Conservation (phyloP, 768 basidiomycete species). For the Suillus paluster region DNA sequence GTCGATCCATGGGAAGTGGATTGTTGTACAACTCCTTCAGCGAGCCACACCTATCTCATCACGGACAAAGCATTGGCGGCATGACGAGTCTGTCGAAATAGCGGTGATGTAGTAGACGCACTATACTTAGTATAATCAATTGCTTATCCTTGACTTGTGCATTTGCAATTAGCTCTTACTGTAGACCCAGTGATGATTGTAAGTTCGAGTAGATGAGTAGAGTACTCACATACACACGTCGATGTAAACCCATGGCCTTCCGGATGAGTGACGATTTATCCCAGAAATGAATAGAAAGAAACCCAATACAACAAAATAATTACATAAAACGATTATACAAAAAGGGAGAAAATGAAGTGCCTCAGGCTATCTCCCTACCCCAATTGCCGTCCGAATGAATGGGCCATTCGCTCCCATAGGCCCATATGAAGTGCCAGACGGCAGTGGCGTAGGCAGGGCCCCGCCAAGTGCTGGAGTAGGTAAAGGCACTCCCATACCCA, state of each 20-base stretch:
- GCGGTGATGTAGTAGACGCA: background rate
- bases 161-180: background rate
- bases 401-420: slow-evolving; percentile 63
- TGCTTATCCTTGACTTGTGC: background rate
- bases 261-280: background rate
- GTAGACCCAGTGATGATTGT: background rate
- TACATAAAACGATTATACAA: slow-evolving; percentile 35
- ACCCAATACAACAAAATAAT: slow-evolving; percentile 35
- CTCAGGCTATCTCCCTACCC: slow-evolving; percentile 50
- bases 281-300: slow-evolving; percentile 7
- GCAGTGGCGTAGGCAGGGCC: slow-evolving; percentile 47
- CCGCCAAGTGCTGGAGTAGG: slow-evolving; percentile 44
- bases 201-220: background rate
- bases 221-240: background rate
- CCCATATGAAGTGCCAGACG: slow-evolving; percentile 57
- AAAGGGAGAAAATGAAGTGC: slow-evolving; percentile 29
- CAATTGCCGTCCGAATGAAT: slow-evolving; percentile 65
- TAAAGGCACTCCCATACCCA: slow-evolving; percentile 51
- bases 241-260: background rate
- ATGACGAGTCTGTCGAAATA: slow-evolving; percentile 1
- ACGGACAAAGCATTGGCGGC: background rate
- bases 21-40: slow-evolving; percentile 12
- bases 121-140: background rate
- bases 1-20: slow-evolving; percentile 47
- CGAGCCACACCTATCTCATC: background rate